Percentiles rank a stretch among this genome's conserved stretches.
These are phyloP conservation scores for Termitomyces sp. DNA, from an alignment of 768 basidiomycete species.

Conservation along the genomic window DNA sequence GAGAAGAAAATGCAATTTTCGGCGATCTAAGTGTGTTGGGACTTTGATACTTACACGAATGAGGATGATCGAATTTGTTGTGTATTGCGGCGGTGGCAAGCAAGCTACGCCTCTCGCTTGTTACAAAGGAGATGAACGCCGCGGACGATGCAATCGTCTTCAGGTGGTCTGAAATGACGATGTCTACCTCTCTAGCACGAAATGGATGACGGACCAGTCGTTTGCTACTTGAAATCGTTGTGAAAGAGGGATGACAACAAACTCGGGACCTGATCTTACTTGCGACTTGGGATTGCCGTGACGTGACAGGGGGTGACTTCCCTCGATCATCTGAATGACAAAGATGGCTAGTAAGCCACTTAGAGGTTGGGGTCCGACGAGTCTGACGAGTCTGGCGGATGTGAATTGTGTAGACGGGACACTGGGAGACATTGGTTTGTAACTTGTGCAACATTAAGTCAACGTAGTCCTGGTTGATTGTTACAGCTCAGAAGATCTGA, in stretches of 20 bases:
- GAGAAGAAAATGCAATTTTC: background rate
- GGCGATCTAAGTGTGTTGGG: background rate
- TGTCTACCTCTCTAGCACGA: background rate
- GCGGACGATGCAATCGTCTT: background rate
- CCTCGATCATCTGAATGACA: constrained; percentile 9
- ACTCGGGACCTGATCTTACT: constrained; percentile 14
- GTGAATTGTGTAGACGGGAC: background rate
- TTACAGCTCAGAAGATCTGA: background rate
- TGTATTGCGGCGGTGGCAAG: constrained; percentile 5
- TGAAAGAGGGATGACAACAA: constrained; percentile 13
- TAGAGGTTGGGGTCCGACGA: background rate
- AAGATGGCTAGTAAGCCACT: background rate
- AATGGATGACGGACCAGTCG: background rate
- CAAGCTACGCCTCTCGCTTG: background rate
- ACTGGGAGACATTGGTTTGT: background rate
- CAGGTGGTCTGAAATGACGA: background rate
- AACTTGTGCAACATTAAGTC: background rate
- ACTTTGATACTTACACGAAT: constrained; percentile 1
- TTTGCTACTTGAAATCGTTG: constrained; percentile 1
- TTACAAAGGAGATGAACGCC: background rate
- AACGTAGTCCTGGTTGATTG: background rate
- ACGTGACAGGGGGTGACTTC: constrained; percentile 14
- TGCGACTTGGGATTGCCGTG: constrained; percentile 10
- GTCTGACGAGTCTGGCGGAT: background rate
- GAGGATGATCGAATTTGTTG: background rate